Conservation (phyloP, 768 basidiomycete species). For the Naematelia aurantialba region DNA sequence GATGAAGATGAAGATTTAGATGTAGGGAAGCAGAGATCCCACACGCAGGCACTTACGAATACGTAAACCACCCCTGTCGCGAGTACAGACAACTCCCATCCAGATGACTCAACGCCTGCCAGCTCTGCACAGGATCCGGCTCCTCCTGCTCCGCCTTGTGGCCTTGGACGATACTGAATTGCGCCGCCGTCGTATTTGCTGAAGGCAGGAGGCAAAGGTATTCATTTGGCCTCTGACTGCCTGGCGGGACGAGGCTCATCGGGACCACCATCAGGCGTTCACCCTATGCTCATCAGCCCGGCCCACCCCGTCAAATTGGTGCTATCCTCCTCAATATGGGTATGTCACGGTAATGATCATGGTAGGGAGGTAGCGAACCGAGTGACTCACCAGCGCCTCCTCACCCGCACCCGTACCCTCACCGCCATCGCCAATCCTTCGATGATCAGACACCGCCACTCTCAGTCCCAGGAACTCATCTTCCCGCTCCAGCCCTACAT, state of each 20-base stretch:
- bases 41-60: slow-evolving; percentile 75
- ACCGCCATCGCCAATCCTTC: slow-evolving; percentile 18
- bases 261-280: slow-evolving; percentile 27
- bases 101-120: slow-evolving; percentile 39
- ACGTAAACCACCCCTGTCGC: slow-evolving; percentile 65
- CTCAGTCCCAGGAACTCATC: slow-evolving; percentile 21
- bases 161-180: slow-evolving; percentile 18
- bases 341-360: too few species aligned
- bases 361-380: too few species aligned
- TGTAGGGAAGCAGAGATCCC: background rate
- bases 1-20: background rate
- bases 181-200: slow-evolving; percentile 17
- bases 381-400: too few species aligned
- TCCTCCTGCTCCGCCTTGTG: slow-evolving; percentile 17
- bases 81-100: slow-evolving; percentile 44
- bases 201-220: slow-evolving; percentile 46
- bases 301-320: background rate
- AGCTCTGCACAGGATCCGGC: slow-evolving; percentile 34
- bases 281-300: slow-evolving; percentile 11
- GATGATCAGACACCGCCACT: background rate
- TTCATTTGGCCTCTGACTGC: slow-evolving; percentile 9
- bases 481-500: slow-evolving; percentile 14
- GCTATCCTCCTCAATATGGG: background rate
- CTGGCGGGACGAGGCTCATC: slow-evolving; percentile 27
- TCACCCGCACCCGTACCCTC: too few species aligned